Evolutionary conservation across 768 basidiomycete genomes (phyloP).

Genomic region (Scleroderma citrinum): DNA sequence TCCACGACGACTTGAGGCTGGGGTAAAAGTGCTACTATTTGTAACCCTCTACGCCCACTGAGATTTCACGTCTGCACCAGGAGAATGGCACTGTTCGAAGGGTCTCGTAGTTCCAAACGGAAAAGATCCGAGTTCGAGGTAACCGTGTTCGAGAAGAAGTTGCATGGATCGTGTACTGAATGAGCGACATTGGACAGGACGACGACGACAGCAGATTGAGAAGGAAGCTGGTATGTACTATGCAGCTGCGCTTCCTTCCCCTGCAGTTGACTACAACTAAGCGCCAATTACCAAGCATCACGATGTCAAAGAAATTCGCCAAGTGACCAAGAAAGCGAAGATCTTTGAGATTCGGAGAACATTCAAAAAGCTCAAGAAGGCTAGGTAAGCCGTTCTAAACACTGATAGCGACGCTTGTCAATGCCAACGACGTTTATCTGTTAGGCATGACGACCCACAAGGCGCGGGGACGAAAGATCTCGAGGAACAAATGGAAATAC

Average conservation of each 20-base stretch:
- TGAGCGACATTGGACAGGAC: constrained; percentile 24
- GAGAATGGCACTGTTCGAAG: constrained; percentile 1
- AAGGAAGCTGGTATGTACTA: constrained; percentile 50
- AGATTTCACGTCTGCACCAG: too few relatives aligned
- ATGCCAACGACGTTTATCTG: constrained; percentile 1
- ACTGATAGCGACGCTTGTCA: not conserved
- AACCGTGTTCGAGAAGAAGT: not conserved
- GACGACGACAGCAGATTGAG: constrained; percentile 38
- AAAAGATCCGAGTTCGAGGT: constrained; percentile 40
- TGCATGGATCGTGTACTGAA: constrained; percentile 1
- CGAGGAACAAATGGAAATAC: constrained; percentile 51
- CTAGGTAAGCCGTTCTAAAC: constrained; percentile 44
- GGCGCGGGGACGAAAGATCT: constrained; percentile 40
- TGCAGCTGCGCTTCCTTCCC: constrained; percentile 6
- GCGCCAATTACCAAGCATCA: constrained; percentile 52
- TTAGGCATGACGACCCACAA: constrained; percentile 33
- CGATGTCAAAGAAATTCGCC: constrained; percentile 62
- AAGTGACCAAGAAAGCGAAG: constrained; percentile 76
- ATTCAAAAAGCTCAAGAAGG: constrained; percentile 73
- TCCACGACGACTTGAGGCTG: too few relatives aligned
- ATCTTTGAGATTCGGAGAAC: constrained; percentile 74
- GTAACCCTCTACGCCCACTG: too few relatives aligned
- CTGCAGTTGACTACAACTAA: constrained; percentile 7
- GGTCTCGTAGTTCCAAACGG: constrained; percentile 35
- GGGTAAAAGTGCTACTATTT: too few relatives aligned